Evolutionary conservation across 805 yeast species (phyloP).

Genomic region (Pichia eremophila): DNA sequence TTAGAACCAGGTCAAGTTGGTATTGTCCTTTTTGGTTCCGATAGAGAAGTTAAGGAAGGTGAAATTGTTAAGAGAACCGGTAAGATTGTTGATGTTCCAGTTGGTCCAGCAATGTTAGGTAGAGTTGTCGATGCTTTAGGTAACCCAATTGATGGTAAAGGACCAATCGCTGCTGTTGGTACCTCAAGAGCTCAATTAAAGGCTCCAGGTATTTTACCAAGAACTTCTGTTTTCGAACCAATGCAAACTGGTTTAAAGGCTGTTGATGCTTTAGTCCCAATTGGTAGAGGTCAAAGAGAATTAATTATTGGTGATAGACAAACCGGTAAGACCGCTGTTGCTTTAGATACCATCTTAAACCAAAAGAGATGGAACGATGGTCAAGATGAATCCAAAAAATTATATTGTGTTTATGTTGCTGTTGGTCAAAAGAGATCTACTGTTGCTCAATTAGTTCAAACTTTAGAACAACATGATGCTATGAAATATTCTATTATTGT

Average conservation of each 20-base stretch:
- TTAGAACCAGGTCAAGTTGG: slow-evolving; percentile 99
- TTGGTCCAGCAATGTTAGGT: slow-evolving; percentile 96
- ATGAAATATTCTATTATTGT: slow-evolving; percentile 95
- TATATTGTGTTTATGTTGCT: slow-evolving; percentile 99
- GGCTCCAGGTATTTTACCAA: slow-evolving; percentile 99
- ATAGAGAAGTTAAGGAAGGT: slow-evolving; percentile 97
- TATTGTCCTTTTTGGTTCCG: slow-evolving; percentile 99
- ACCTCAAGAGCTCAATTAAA: slow-evolving; percentile 94
- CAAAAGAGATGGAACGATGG: slow-evolving; percentile 99
- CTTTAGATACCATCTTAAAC: slow-evolving; percentile 94
- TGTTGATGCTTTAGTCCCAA: slow-evolving; percentile 97
- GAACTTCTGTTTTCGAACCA: slow-evolving; percentile 97
- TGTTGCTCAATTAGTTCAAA: slow-evolving; percentile 98
- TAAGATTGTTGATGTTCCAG: slow-evolving; percentile 97
- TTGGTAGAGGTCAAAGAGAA: slow-evolving; percentile 99
- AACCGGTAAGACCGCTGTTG: slow-evolving; percentile 99
- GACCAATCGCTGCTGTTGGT: slow-evolving; percentile 83
- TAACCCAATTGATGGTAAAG: slow-evolving; percentile 99
- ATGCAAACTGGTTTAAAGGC: slow-evolving; percentile 99
- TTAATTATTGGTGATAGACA: slow-evolving; percentile 99
- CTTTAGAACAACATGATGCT: slow-evolving; percentile 97
- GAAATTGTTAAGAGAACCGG: slow-evolving; percentile 99
- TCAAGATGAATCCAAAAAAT: slow-evolving; percentile 90
- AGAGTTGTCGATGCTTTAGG: slow-evolving; percentile 99
- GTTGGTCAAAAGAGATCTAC: slow-evolving; percentile 99